Evolutionary conservation across 345 rosid genomes (phyloP).

Genomic region (Balakata baccata): DNA sequence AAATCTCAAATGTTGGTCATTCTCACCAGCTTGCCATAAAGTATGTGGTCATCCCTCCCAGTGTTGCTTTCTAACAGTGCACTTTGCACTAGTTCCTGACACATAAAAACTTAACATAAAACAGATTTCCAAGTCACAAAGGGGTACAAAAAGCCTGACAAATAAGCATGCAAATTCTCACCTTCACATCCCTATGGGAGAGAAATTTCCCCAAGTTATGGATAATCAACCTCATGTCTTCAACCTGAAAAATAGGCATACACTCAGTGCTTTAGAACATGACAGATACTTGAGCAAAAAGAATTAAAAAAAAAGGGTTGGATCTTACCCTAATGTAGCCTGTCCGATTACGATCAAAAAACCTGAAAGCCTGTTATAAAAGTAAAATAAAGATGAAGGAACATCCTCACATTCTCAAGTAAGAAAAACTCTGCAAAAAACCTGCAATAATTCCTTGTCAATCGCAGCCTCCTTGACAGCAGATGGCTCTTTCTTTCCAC

Average conservation of each 20-base stretch:
- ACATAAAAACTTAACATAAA: neutral
- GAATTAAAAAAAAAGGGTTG: too few species aligned
- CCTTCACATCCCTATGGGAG: constrained; percentile 89
- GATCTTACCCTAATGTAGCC: constrained; percentile 76
- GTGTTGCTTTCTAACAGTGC: constrained; percentile 91
- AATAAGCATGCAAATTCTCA: constrained; percentile 22
- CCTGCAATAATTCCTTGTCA: constrained; percentile 85
- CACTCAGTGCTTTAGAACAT: neutral
- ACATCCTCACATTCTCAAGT: neutral
- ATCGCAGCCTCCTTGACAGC: constrained; percentile 37
- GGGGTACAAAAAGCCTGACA: neutral
- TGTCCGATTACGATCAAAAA: constrained; percentile 78
- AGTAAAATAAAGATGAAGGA: neutral
- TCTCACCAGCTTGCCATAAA: constrained; percentile 72
- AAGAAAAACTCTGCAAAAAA: constrained; percentile 17
- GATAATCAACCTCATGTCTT: constrained; percentile 82
- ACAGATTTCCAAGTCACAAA: neutral
- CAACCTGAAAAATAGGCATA: constrained; percentile 52
- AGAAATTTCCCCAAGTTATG: constrained; percentile 85
- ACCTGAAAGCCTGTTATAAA: constrained; percentile 77
- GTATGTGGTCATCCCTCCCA: constrained; percentile 87
- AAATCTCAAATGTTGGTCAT: constrained; percentile 33
- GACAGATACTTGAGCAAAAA: neutral
- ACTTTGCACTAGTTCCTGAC: constrained; percentile 89
- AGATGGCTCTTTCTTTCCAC: constrained; percentile 26